Base-by-base conservation (phyloP, 2,329 filamentous ascomycete genomes). In the Cryphonectria naterciae region DNA sequence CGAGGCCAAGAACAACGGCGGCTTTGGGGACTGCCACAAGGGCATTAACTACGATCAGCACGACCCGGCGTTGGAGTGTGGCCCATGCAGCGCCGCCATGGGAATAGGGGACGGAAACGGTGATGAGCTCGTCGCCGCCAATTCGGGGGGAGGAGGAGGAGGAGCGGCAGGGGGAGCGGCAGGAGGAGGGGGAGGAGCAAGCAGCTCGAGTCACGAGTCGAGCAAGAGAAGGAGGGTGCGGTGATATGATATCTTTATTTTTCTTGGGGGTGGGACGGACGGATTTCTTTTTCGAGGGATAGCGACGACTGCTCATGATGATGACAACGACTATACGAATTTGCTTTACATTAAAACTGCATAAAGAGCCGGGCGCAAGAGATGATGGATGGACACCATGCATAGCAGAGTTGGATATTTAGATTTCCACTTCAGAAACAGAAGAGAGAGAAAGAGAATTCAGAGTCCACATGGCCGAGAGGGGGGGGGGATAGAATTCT, bases 11-110 rank as follows among this genome's bases (percentile, higher is more conserved):
- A 86, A 86, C 77, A 80, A 79, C 32, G 84, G 81, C 64, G 74
- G 74, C 15, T 85, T 86, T 68, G 84, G 84, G 56, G 76, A 81
- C 63, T 86, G 84, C 75, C 74, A 76, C 54, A 75, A 76, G 35
- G 84, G 84, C 43, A 78, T 84, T 41, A 75, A 79, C 54, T 74
- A 79, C 52, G 83, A 85, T 72, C 77, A 84, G 69, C 84, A 85
- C 76, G 73, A 73, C 2, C 85, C 85, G 71, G 83, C 85, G 74
- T 84, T 85, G 71, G 84, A 86, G 74, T 86, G 84, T 76, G 79
- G 83, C 63, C 73, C 77, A 19, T 86, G 84, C 69, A 72, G 71
- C 32, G 67, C 67, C 54, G 71, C 71, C 2, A 56, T 72, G 65
- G 70, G 68, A 46, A 65, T 66, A 11, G 60, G n/a, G 54, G 71